phyloP scores from a whole-genome alignment of 2,329 filamentous ascomycete genomes.

The Epichloe scottii region DNA sequence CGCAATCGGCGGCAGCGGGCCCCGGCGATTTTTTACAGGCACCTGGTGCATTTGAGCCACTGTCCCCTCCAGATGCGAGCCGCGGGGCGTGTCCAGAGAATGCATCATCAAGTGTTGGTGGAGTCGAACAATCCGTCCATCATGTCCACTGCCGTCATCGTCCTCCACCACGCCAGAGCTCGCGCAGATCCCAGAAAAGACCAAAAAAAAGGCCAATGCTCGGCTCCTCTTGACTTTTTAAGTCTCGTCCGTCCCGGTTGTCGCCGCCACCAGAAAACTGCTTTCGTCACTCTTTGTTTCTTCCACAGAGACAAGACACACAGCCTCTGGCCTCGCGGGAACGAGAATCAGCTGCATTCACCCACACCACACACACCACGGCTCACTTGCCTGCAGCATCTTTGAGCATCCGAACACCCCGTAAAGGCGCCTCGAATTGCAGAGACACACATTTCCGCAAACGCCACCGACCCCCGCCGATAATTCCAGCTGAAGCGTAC shows the following conservation, averaged over 20 bases:
- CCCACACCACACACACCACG: not conserved
- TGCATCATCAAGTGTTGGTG: no score
- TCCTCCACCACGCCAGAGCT: not conserved
- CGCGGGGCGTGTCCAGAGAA: no score
- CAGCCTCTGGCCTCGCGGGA: no score
- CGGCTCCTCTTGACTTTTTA: not conserved
- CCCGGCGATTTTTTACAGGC: no score
- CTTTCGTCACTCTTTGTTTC: no score
- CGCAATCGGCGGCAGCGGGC: no score
- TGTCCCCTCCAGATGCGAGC: no score
- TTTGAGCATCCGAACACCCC: not conserved
- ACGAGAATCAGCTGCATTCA: not conserved
- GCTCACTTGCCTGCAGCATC: no score
- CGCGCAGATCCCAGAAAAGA: not conserved
- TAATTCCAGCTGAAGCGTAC: not conserved
- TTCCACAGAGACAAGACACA: not conserved
- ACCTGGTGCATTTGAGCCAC: no score
- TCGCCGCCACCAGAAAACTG: no score
- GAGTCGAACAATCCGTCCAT: no score
- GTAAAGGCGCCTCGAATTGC: not conserved
- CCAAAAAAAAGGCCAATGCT: not conserved
- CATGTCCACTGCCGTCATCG: not conserved
- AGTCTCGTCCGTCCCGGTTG: no score
- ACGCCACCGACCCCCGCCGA: constrained; percentile 1
- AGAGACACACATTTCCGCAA: not conserved